Evolutionary conservation across 305 asterid genomes (phyloP), one percentile per base, ranked within the genome.

Genomic region (Fraxinus floribunda): DNA sequence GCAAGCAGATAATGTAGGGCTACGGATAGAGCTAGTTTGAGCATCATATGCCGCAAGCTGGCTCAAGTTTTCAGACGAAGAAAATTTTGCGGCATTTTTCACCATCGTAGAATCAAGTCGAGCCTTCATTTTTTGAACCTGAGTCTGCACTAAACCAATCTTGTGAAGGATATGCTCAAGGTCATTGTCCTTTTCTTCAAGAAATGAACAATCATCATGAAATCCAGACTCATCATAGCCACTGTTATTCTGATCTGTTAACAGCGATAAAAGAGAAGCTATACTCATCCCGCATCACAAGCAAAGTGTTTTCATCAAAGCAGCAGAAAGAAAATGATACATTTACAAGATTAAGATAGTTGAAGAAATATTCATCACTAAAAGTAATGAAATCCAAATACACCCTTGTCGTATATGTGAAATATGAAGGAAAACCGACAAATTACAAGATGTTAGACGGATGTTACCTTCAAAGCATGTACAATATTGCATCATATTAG

Each of bases 31-130:
- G 89, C 93, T 90, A 6, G 88, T 92, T 80, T 86, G 94, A 49
- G 78, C 84, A 79, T 94, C 97, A 8, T 89, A 82, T 9, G 86
- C 90, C 76, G 84, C 86, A 30, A 91, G 91, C 80, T 93, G 92
- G 89, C 88, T 90, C 87, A 94, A 87, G 86, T 94, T 94, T 91
- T 94, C 99, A 6, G 97, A 94, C 55, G 98, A 95, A 86, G 98
- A 93, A 86, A 95, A 92, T 88, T 87, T 93, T 66, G 85, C 81
- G 11, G 92, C 91, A 70, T 94, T 87, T 80, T 93, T 91, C 38
- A 86, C 83, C 91, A 90, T 87, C 44, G 92, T 89, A 0, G 86
- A 74, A 85, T 92, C 95, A 18, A 95, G 93, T 83, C 86, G 94
- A 83, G 88, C 80, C 87, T 92, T 94, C 88, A 95, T 46, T 83